Conservation (phyloP, 345 rosid species). For the Salix koriyanagi region DNA sequence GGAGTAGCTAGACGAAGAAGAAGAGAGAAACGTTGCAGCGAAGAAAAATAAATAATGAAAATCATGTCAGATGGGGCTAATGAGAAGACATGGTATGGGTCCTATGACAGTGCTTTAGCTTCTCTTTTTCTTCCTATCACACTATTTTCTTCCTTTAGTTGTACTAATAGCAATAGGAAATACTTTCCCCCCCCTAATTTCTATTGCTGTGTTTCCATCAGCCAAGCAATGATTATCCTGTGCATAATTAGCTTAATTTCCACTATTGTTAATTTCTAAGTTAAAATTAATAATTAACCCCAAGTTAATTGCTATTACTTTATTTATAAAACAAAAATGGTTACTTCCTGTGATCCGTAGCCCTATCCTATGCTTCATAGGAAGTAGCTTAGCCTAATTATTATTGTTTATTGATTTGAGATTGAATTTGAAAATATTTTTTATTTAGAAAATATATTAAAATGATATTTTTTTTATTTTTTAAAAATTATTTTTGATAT, state of each 20-base stretch:
- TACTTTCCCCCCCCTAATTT: slow-evolving; percentile 24
- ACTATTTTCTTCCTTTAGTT: slow-evolving; percentile 53
- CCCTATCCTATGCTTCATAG: background rate
- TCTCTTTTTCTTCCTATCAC: slow-evolving; percentile 47
- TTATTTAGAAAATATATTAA: too few species aligned
- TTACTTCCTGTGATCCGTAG: background rate
- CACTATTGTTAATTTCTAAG: slow-evolving; percentile 10
- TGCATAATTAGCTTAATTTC: slow-evolving; percentile 24
- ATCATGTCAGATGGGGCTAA: slow-evolving; percentile 34
- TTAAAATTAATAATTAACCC: background rate
- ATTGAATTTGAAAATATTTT: too few species aligned
- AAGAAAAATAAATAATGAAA: slow-evolving; percentile 17
- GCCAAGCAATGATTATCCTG: slow-evolving; percentile 49
- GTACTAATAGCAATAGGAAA: slow-evolving; percentile 52
- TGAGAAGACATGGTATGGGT: slow-evolving; percentile 60
- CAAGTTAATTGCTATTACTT: background rate
- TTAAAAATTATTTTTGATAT: too few species aligned
- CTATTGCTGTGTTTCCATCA: slow-evolving; percentile 55
- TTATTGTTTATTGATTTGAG: background rate
- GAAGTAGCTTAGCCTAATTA: background rate
- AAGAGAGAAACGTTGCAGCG: background rate
- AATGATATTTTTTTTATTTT: too few species aligned
- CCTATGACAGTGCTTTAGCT: slow-evolving; percentile 63
- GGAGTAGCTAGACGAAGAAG: background rate
- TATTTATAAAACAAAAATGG: background rate